Conservation (phyloP, 1,284 basidiomycete species). For the Ceratobasidium papillatum region DNA sequence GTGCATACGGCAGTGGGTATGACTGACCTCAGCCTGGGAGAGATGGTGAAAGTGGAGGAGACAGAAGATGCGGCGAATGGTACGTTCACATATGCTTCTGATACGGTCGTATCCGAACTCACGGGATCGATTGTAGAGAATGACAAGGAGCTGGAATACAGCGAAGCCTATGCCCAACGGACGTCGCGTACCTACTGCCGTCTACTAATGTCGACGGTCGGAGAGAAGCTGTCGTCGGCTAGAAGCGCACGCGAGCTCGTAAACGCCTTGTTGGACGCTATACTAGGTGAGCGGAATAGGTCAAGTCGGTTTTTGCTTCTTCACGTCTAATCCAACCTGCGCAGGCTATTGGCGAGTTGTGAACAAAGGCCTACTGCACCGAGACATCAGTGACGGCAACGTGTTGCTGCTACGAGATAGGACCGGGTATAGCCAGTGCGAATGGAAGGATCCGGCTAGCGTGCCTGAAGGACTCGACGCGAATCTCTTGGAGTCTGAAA, state of each 20-base stretch:
- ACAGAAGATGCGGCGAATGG: not conserved
- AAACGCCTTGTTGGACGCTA: not conserved
- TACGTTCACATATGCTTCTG: not conserved
- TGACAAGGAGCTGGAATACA: not conserved
- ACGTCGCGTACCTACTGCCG: not conserved
- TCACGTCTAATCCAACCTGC: not conserved
- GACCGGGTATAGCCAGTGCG: not conserved
- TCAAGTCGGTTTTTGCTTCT: not conserved
- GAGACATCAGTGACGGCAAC: slow-evolving; percentile 30
- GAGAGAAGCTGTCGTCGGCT: not conserved
- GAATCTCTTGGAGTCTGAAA: not conserved
- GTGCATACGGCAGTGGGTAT: not conserved
- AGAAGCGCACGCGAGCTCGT: not conserved
- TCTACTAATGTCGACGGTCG: slow-evolving; percentile 2
- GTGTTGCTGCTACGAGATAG: not conserved
- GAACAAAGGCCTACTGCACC: slow-evolving; percentile 14
- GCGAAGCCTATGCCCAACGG: not conserved
- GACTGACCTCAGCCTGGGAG: not conserved
- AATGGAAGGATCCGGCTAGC: not conserved
- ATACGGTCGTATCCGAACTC: not conserved
- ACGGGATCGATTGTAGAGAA: not conserved
- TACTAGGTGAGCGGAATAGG: slow-evolving; percentile 4
- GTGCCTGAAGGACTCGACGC: not conserved
- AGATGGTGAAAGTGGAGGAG: no score
- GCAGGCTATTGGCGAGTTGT: slow-evolving; percentile 17